phyloP scores from a whole-genome alignment of 768 basidiomycete species.

The Trametes maxima region DNA sequence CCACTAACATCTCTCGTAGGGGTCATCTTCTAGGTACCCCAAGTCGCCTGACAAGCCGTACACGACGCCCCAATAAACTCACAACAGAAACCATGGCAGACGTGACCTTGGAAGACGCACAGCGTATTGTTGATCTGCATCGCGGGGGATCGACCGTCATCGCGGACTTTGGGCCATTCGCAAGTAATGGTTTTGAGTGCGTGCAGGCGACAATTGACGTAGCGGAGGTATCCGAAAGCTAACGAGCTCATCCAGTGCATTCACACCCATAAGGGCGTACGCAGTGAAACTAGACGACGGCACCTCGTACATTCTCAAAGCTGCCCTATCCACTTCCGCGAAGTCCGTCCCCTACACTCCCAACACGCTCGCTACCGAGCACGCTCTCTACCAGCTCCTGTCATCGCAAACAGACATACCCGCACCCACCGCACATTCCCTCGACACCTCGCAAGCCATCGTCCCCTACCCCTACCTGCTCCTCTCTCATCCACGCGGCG shows the following conservation, averaged over 20 bases:
- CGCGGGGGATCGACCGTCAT: slow-evolving; percentile 7
- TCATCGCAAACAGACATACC: slow-evolving; percentile 46
- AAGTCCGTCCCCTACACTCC: slow-evolving; percentile 20
- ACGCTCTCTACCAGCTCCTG: slow-evolving; percentile 27
- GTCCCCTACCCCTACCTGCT: slow-evolving; percentile 57
- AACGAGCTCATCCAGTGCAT: slow-evolving; percentile 16
- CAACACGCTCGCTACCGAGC: slow-evolving; percentile 29
- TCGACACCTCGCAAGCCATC: slow-evolving; percentile 49
- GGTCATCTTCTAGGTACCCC: no score
- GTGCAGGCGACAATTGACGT: background rate
- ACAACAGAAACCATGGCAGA: background rate
- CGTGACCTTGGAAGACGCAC: slow-evolving; percentile 10
- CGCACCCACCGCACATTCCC: slow-evolving; percentile 44
- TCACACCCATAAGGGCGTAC: slow-evolving; percentile 33
- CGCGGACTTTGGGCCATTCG: slow-evolving; percentile 1
- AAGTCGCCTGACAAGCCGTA: no score
- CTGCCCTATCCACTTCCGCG: slow-evolving; percentile 5
- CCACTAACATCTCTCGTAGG: background rate
- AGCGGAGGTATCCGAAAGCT: no score
- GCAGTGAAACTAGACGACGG: slow-evolving; percentile 24
- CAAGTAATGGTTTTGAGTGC: slow-evolving; percentile 7
- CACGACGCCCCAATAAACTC: no score
- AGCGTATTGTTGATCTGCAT: slow-evolving; percentile 4
- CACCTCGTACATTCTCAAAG: slow-evolving; percentile 26
- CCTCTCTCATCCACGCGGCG: slow-evolving; percentile 43